phyloP scores from a whole-genome alignment of 805 yeast species.

The Lachancea nothofagi region DNA sequence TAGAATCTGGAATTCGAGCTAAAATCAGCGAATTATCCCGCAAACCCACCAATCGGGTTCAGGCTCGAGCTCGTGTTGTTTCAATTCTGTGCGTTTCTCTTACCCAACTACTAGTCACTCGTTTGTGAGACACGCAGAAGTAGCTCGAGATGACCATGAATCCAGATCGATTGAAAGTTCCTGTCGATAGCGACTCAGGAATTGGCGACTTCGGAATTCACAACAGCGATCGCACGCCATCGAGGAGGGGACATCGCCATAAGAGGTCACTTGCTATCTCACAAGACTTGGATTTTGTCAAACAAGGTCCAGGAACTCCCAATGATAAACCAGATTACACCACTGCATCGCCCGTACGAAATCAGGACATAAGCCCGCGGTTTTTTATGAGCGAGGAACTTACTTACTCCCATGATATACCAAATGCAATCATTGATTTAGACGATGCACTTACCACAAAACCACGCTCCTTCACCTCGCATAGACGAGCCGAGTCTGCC shows the following conservation, averaged over 20 bases:
- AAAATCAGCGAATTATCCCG: too few species aligned
- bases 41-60: not conserved
- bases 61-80: not conserved
- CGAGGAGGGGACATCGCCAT: slow-evolving; percentile 63
- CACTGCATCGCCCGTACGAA: slow-evolving; percentile 6
- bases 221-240: slow-evolving; percentile 21
- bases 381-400: slow-evolving; percentile 33
- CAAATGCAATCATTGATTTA: slow-evolving; percentile 52
- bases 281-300: slow-evolving; percentile 65
- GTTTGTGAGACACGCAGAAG: not conserved
- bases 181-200: not conserved
- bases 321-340: slow-evolving; percentile 1
- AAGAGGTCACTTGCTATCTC: slow-evolving; percentile 84
- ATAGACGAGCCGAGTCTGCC: slow-evolving; percentile 52
- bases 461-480: slow-evolving; percentile 33
- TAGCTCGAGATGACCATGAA: not conserved
- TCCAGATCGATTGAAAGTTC: slow-evolving; percentile 7
- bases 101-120: slow-evolving; percentile 6
- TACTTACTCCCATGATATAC: slow-evolving; percentile 34
- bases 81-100: not conserved
- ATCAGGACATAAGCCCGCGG: slow-evolving; percentile 21
- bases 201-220: not conserved
- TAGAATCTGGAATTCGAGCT: too few species aligned
- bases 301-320: slow-evolving; percentile 16
- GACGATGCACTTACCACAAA: slow-evolving; percentile 46